These are phyloP conservation scores for Cutaneotrichosporon mucoides DNA, from an alignment of 1,284 basidiomycete species.

Conservation along the genomic window DNA sequence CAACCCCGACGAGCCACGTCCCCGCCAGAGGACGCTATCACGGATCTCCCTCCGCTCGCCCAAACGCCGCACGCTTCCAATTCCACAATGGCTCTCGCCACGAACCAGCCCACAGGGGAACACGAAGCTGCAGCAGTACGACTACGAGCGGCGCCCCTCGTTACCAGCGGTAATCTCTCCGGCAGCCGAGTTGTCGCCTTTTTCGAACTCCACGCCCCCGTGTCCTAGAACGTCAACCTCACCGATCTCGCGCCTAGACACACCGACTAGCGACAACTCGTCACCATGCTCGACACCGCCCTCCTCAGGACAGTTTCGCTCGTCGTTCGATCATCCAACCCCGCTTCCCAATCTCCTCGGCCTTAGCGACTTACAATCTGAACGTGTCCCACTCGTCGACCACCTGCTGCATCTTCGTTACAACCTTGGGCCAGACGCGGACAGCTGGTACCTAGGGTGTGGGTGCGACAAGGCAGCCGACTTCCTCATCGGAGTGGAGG, in stretches of 20 bases:
- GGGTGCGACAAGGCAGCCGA: slow-evolving; percentile 24
- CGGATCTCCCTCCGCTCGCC: slow-evolving; percentile 4
- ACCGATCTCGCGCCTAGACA: neutral
- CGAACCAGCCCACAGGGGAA: slow-evolving; percentile 1
- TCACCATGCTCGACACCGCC: slow-evolving; percentile 5
- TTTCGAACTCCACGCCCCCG: too few relatives aligned
- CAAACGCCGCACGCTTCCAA: slow-evolving; percentile 16
- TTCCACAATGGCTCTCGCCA: slow-evolving; percentile 28
- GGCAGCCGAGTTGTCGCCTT: neutral
- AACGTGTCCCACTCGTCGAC: slow-evolving; percentile 20
- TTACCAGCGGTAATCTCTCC: slow-evolving; percentile 18
- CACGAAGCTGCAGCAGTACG: neutral
- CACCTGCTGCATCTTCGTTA: slow-evolving; percentile 30
- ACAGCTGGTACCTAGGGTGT: slow-evolving; percentile 35
- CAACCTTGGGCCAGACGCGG: slow-evolving; percentile 18
- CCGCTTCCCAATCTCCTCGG: slow-evolving; percentile 3
- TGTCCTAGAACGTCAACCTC: too few relatives aligned
- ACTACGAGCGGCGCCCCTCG: slow-evolving; percentile 30
- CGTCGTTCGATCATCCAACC: too few relatives aligned
- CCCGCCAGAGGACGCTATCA: slow-evolving; percentile 13
- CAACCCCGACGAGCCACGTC: neutral
- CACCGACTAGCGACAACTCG: slow-evolving; percentile 1
- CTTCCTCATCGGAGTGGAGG: slow-evolving; percentile 2
- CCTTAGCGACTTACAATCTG: slow-evolving; percentile 2
- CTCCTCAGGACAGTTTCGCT: too few relatives aligned